Percentiles rank a stretch among this genome's conserved stretches.
These are phyloP conservation scores for Lyophyllum shimeji DNA, from an alignment of 768 basidiomycete species.

Conservation along the genomic window DNA sequence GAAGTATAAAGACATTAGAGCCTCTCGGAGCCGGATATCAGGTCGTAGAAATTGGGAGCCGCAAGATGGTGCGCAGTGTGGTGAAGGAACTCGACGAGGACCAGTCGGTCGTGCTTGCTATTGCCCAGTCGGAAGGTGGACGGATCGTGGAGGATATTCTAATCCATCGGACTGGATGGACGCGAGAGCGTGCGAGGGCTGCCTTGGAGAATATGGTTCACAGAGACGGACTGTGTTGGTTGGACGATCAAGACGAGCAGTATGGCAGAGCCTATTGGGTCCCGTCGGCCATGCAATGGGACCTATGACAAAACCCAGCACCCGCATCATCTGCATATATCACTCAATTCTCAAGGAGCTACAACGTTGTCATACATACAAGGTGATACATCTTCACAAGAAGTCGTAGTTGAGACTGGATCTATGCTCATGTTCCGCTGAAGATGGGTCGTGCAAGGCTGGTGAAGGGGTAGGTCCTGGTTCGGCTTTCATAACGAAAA, in stretches of 20 bases:
- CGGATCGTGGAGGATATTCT: slow-evolving; percentile 65
- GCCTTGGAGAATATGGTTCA: slow-evolving; percentile 90
- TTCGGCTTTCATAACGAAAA: slow-evolving; percentile 3
- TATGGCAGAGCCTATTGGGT: slow-evolving; percentile 81
- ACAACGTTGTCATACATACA: neutral
- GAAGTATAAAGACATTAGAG: slow-evolving; percentile 83
- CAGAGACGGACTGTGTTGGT: slow-evolving; percentile 90
- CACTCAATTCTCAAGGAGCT: neutral
- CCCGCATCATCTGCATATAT: neutral
- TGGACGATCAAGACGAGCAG: slow-evolving; percentile 83
- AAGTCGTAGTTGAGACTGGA: slow-evolving; percentile 12
- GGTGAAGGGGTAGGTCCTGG: slow-evolving; percentile 1
- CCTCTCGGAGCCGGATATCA: slow-evolving; percentile 93
- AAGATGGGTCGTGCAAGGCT: slow-evolving; percentile 6
- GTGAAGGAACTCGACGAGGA: slow-evolving; percentile 90
- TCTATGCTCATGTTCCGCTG: slow-evolving; percentile 13
- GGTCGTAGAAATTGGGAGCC: slow-evolving; percentile 70
- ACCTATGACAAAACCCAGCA: slow-evolving; percentile 38
- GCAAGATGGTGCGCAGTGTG: slow-evolving; percentile 85
- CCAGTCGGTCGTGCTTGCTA: slow-evolving; percentile 77
- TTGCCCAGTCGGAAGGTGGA: slow-evolving; percentile 69
- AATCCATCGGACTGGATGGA: slow-evolving; percentile 70
- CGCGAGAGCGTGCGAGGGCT: slow-evolving; percentile 66
- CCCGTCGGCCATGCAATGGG: slow-evolving; percentile 86
- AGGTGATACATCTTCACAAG: neutral